phyloP scores from a whole-genome alignment of 192 early-diverging fungal genomes.

The Backusella tuberculispora region DNA sequence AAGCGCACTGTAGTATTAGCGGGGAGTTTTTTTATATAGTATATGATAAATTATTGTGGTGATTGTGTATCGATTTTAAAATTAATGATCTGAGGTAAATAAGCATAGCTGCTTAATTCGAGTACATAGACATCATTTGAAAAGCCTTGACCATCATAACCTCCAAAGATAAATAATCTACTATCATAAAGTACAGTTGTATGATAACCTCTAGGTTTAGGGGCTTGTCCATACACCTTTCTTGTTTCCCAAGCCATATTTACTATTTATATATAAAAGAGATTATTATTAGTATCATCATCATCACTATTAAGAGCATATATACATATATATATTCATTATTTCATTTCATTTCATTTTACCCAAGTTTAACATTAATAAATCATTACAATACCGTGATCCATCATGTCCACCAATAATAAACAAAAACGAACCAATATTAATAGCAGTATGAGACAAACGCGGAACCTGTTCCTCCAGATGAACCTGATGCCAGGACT shows the following conservation, averaged over 20 bases:
- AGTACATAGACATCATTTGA: conserved; percentile 85
- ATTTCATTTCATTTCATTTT: background rate
- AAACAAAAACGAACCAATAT: conserved; percentile 87
- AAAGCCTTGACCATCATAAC: conserved; percentile 78
- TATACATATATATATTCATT: background rate
- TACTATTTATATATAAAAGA: conserved; percentile 39
- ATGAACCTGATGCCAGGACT: conserved; percentile 65
- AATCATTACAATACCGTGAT: conserved; percentile 73
- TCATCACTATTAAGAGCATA: too few species aligned
- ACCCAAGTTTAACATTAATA: conserved; percentile 80
- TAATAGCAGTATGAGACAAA: conserved; percentile 79
- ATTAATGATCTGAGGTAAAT: conserved; percentile 84
- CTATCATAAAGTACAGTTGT: conserved; percentile 77
- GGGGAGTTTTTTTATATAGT: too few species aligned
- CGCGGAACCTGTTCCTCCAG: conserved; percentile 67
- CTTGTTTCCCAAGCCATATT: conserved; percentile 85
- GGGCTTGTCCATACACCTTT: conserved; percentile 65
- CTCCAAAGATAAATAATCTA: conserved; percentile 80
- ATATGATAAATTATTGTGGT: too few species aligned
- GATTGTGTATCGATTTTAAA: conserved; percentile 48
- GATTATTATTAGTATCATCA: background rate
- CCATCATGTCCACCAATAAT: conserved; percentile 88
- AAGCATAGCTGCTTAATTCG: conserved; percentile 82
- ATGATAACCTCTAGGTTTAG: conserved; percentile 80
- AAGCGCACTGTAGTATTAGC: too few species aligned